These are phyloP conservation scores for Aspergillus sp. DNA, from an alignment of 2,329 filamentous ascomycete species.

Conservation along the genomic window DNA sequence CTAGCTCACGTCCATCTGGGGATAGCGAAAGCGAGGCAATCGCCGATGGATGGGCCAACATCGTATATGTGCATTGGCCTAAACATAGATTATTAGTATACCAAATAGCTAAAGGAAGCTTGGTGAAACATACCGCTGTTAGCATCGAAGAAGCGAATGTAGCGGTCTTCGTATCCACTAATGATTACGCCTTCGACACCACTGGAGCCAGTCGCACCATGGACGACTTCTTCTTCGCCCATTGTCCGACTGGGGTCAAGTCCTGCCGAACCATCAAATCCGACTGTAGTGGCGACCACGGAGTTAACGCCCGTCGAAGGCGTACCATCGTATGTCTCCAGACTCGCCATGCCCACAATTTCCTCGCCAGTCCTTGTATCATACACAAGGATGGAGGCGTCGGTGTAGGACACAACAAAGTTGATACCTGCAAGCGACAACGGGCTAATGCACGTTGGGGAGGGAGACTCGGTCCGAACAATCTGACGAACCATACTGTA, in stretches of 20 bases:
- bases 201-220: constrained; percentile 79
- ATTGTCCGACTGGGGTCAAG: constrained; percentile 65
- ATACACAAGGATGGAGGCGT: constrained; percentile 87
- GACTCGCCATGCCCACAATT: constrained; percentile 86
- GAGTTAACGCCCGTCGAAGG: constrained; percentile 82
- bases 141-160: constrained; percentile 95
- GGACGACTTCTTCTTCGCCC: constrained; percentile 70
- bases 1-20: constrained; percentile 89
- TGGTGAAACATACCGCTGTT: constrained; percentile 78
- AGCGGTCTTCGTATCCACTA: constrained; percentile 93
- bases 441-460: constrained; percentile 89
- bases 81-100: constrained; percentile 17
- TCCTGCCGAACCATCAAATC: constrained; percentile 67
- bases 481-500: constrained; percentile 89
- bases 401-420: constrained; percentile 90
- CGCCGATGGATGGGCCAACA: constrained; percentile 92
- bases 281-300: constrained; percentile 82
- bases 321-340: constrained; percentile 90
- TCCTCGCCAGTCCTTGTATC: constrained; percentile 91
- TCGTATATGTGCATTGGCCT: constrained; percentile 99
- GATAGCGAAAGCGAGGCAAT: constrained; percentile 91
- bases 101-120: neutral
- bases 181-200: constrained; percentile 93
- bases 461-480: constrained; percentile 66
- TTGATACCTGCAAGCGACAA: constrained; percentile 79